These are phyloP conservation scores for Ustilago shanxiensis DNA, from an alignment of 1,284 basidiomycete genomes.

Conservation along the genomic window DNA sequence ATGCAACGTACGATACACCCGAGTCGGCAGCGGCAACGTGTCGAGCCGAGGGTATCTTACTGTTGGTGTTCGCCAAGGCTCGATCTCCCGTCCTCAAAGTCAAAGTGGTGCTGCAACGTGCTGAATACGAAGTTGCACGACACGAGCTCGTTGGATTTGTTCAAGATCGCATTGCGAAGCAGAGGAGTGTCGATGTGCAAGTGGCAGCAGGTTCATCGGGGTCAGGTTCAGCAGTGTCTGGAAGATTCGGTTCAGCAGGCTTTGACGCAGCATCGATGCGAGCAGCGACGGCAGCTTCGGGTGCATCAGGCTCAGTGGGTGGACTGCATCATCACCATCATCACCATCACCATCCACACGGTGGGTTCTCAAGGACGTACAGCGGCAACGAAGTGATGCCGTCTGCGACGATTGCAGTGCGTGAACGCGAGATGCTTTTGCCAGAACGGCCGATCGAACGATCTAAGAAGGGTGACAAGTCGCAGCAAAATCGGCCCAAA, in stretches of 20 bases:
- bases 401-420: conserved; percentile 43
- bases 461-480: conserved; percentile 52
- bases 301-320: conserved; percentile 17
- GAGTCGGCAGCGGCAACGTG: conserved; percentile 62
- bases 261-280: conserved; percentile 29
- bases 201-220: conserved; percentile 38
- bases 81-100: conserved; percentile 63
- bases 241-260: conserved; percentile 16
- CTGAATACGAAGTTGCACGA: conserved; percentile 61
- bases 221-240: conserved; percentile 2
- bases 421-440: conserved; percentile 53
- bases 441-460: conserved; percentile 53
- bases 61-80: conserved; percentile 63
- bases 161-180: conserved; percentile 58
- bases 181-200: conserved; percentile 52
- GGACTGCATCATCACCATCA: conserved; percentile 38
- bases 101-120: conserved; percentile 57
- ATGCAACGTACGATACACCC: conserved; percentile 58
- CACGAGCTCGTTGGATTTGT: conserved; percentile 61
- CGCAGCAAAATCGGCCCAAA: conserved; percentile 55
- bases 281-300: conserved; percentile 15
- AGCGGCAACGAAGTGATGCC: conserved; percentile 52
- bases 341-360: conserved; percentile 35
- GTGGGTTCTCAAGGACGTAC: conserved; percentile 35
- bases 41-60: conserved; percentile 66